Conservation (phyloP, 2,329 filamentous ascomycete genomes). For the Claviceps paspali region DNA sequence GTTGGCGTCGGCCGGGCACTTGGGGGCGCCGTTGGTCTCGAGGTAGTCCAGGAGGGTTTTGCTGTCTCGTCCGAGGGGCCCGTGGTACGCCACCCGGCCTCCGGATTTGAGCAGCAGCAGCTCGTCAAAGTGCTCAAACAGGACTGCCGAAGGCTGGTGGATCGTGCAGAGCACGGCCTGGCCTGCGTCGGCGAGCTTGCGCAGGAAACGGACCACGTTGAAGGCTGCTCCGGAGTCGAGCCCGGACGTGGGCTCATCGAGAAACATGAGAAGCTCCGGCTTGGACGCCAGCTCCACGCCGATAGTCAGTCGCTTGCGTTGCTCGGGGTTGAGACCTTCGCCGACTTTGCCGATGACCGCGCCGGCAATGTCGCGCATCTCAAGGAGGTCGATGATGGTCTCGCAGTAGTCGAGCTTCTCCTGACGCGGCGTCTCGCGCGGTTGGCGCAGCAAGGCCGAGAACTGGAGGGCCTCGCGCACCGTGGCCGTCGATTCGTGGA, state of each 20-base stretch:
- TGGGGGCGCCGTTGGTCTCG: constrained; percentile 29
- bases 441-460: constrained; percentile 48
- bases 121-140: constrained; percentile 43
- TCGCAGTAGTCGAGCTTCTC: constrained; percentile 57
- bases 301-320: constrained; percentile 40
- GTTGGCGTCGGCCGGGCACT: constrained; percentile 33
- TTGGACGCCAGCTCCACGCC: constrained; percentile 41
- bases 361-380: constrained; percentile 52
- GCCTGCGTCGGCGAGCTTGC: constrained; percentile 43
- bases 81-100: constrained; percentile 38
- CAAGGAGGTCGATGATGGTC: constrained; percentile 51
- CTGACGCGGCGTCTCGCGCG: constrained; percentile 34
- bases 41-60: constrained; percentile 35
- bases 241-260: constrained; percentile 48
- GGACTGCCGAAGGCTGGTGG: constrained; percentile 40
- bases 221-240: constrained; percentile 43
- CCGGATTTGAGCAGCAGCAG: constrained; percentile 37
- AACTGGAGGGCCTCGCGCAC: constrained; percentile 52
- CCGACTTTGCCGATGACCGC: constrained; percentile 46
- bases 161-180: constrained; percentile 47
- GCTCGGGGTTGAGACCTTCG: constrained; percentile 44
- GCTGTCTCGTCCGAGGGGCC: constrained; percentile 35
- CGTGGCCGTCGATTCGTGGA: constrained; percentile 51
- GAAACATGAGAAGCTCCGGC: constrained; percentile 45
- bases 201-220: constrained; percentile 45